Evolutionary conservation across 73 alveolate genomes (phyloP), one percentile per base, ranked within the genome.

Genomic region (Paramecium caudatum): DNA sequence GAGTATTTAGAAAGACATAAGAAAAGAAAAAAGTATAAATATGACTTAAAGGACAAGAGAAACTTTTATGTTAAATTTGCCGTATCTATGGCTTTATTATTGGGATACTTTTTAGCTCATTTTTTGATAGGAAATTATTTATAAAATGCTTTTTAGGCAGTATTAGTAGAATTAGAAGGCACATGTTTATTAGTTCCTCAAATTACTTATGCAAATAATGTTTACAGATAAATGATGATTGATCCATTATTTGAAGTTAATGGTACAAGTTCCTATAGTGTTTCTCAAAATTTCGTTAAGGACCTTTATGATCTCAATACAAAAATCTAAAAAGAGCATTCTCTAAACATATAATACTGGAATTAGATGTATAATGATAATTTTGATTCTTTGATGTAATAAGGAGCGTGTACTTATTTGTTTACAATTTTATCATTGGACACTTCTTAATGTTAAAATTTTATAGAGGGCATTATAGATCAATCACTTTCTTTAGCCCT

Each of bases 381-480:
- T 65, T 65, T 65, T 65, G 83, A 65, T 33, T 65, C 83, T 65
- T 13, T 65, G 9, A 65, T 65, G 83, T 32, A 65, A 65, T 30
- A 46, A 2, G 83, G 83, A 7, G 83, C 55, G 1, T 65, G 83
- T 36, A 25, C 61, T 7, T 36, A 65, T n/a, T 4, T 65, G 19
- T n/a, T 65, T 33, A 25, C 3, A 30, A 36, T 65, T 1, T 6
- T 36, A 13, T 13, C 19, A 3, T 17, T 65, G 32, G 83, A 65
- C 34, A 30, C 34, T 13, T 32, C 32, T 33, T 32, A 2, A 3
- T 65, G 83, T 33, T 36, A 65, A 33, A 7, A 36, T 32, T 65
- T 65, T 21, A 36, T 65, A 0, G 49, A 65, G 8, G 83, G 83
- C 34, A 65, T 65, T 4, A 36, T 65, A 10, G 83, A 65, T 65